Percentiles rank a stretch among this genome's conserved stretches.
Conservation (phyloP, 2,329 filamentous ascomycete genomes). For the Fusarium incarnatum region DNA sequence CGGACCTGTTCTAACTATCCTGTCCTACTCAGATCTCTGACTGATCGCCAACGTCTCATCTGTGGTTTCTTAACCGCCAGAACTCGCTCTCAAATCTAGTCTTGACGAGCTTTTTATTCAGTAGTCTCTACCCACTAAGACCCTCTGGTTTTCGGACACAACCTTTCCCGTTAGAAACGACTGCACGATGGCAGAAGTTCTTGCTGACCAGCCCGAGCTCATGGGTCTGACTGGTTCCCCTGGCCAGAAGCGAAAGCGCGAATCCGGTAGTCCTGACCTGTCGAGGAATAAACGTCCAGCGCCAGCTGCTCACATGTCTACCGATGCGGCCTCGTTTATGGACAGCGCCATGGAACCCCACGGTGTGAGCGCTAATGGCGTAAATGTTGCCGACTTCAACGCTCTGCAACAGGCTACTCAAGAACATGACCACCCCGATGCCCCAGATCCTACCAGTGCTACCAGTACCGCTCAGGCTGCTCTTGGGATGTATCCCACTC, state of each 20-base stretch:
- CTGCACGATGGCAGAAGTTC: constrained; percentile 60
- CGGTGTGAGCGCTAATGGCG: constrained; percentile 54
- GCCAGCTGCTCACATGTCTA: constrained; percentile 59
- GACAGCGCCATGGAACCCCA: constrained; percentile 63
- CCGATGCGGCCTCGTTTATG: constrained; percentile 64
- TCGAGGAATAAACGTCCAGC: constrained; percentile 64
- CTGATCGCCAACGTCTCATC: constrained; percentile 38
- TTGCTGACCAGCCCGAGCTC: constrained; percentile 62
- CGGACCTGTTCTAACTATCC: constrained; percentile 39
- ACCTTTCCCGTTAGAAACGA: constrained; percentile 4
- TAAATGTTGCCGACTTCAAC: constrained; percentile 66
- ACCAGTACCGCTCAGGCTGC: constrained; percentile 71
- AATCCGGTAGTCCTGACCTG: constrained; percentile 61
- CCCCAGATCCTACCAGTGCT: constrained; percentile 63
- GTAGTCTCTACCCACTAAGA: constrained; percentile 4
- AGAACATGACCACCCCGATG: constrained; percentile 59
- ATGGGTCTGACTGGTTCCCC: constrained; percentile 57
- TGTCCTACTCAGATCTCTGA: constrained; percentile 39
- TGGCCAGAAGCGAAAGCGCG: constrained; percentile 67
- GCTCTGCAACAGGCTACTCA: constrained; percentile 66
- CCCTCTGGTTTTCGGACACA: constrained; percentile 1
- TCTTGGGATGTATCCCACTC: constrained; percentile 69
- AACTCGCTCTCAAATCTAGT: constrained; percentile 18
- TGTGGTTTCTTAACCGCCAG: constrained; percentile 39
- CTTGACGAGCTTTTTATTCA: constrained; percentile 34